Evolutionary conservation across 164 flowering plant species (phyloP), one percentile per base, ranked within the genome.

Genomic region (Magnolia sinica): DNA sequence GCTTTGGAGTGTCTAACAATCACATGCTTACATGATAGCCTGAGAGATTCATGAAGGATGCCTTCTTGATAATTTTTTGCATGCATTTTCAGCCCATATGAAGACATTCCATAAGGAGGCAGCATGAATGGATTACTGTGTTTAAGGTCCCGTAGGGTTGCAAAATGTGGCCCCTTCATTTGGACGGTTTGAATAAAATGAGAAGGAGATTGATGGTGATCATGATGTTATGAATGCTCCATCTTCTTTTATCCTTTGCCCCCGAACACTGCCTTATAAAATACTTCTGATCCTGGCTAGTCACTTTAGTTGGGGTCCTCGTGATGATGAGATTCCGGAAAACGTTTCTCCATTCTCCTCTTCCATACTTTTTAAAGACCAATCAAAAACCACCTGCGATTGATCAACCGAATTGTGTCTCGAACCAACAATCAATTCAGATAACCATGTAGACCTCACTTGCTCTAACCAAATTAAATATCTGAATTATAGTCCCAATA

Each of bases 221-320:
- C 24, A 94, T 92, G 74, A 94, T 91, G 63, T 92, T 95, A 72
- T 91, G 94, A 74, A 92, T 93, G 81, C 94, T 93, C 13, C 93
- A 87, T 78, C 96, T 86, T 71, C 90, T 81, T 81, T 89, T 91
- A 75, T 90, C 94, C 68, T 91, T 93, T 52, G 91, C 92, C 20
- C 90, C 92, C 0, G 90, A 85, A 66, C 79, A 81, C 78, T 87
- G 95, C 79, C 93, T 71, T 76, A 88, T 87, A 68, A 91, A 89
- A 76, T 88, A 91, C 73, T 92, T 92, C 76, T 92, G 97, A 69
- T 95, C 95, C 86, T 90, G 97, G 74, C 97, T 91, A 4, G 94
- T 94, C 19, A 91, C 96, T 73, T 91, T 92, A 71, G 95, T 91
- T 29, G 95, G 90, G 1, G 95, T 91, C 74, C 93, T 85, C 2